Percentiles rank a stretch among this genome's conserved stretches.
Conservation (phyloP, 495 filamentous ascomycete genomes). For the Hamigera avellanea region DNA sequence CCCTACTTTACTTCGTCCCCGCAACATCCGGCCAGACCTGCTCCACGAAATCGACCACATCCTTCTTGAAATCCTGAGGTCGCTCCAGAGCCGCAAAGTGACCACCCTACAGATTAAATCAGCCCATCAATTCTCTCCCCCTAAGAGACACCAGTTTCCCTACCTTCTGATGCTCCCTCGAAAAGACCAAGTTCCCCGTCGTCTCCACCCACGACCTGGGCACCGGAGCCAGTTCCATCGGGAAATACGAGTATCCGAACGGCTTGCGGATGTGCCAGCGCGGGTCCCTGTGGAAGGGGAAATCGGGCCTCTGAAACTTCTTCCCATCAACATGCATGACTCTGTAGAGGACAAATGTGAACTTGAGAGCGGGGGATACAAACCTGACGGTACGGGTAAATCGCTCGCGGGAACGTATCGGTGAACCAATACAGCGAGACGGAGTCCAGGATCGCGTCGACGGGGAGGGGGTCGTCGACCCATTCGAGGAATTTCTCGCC, state of each 20-base stretch:
- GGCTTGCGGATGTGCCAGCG: conserved; percentile 40
- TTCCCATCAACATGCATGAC: conserved; percentile 8
- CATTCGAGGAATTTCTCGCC: conserved; percentile 59
- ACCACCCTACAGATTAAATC: conserved; percentile 35
- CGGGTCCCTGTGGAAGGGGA: conserved; percentile 11
- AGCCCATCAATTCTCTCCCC: background rate
- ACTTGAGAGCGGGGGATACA: too few species aligned
- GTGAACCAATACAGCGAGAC: conserved; percentile 59
- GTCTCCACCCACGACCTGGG: conserved; percentile 40
- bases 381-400: conserved; percentile 45
- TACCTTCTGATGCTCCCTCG: conserved; percentile 29
- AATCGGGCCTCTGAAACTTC: conserved; percentile 9
- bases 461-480: conserved; percentile 40
- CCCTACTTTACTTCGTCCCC: background rate
- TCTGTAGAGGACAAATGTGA: background rate
- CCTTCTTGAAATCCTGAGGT: conserved; percentile 40
- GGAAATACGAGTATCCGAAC: conserved; percentile 47
- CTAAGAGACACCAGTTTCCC: background rate
- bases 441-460: conserved; percentile 44
- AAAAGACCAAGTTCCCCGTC: conserved; percentile 38
- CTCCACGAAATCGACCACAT: conserved; percentile 45
- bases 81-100: conserved; percentile 53
- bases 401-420: conserved; percentile 39
- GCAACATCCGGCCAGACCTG: conserved; percentile 21
- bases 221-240: conserved; percentile 36